Evolutionary conservation across 495 filamentous ascomycete species (phyloP), one percentile per base, ranked within the genome.

Genomic region (Penicillium cinerascens): DNA sequence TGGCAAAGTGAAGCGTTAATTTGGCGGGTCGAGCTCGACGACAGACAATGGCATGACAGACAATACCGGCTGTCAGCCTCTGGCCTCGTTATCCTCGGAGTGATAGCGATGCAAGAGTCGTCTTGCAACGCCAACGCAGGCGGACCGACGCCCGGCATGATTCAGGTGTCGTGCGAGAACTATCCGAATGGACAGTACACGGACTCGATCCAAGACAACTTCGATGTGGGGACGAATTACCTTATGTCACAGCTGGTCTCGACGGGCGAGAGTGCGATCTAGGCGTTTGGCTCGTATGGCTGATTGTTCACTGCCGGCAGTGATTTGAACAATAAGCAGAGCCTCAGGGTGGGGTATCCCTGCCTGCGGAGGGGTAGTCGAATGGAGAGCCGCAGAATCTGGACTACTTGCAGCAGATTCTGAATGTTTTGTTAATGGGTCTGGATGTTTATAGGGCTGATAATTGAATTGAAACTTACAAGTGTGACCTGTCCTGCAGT

Each of bases 31-130:
- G n/a, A n/a, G n/a, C n/a, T n/a, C n/a, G n/a, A n/a, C n/a, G n/a
- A n/a, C n/a, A n/a, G n/a, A n/a, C n/a, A n/a, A n/a, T n/a, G n/a
- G n/a, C n/a, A n/a, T n/a, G n/a, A n/a, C n/a, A n/a, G n/a, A n/a
- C n/a, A n/a, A n/a, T n/a, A n/a, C n/a, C n/a, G n/a, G n/a, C n/a
- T n/a, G n/a, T n/a, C n/a, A n/a, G n/a, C n/a, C n/a, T n/a, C n/a
- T n/a, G n/a, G n/a, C n/a, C n/a, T n/a, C 9, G 67, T 65, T 27
- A 66, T 71, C 43, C 49, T 71, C 11, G 67, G 67, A 35, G 61
- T 64, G 22, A 61, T 71, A 22, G 64, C 68, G 13, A 71, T 71
- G 67, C 67, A 69, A 50, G 67, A 69, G 48, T 69, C 67, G 6
- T 67, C 64, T 16, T 71, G 67, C 59, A 63, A 69, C 29, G 66